These are phyloP conservation scores for Usnea hakonensis DNA, from an alignment of 495 filamentous ascomycete species.

Conservation along the genomic window DNA sequence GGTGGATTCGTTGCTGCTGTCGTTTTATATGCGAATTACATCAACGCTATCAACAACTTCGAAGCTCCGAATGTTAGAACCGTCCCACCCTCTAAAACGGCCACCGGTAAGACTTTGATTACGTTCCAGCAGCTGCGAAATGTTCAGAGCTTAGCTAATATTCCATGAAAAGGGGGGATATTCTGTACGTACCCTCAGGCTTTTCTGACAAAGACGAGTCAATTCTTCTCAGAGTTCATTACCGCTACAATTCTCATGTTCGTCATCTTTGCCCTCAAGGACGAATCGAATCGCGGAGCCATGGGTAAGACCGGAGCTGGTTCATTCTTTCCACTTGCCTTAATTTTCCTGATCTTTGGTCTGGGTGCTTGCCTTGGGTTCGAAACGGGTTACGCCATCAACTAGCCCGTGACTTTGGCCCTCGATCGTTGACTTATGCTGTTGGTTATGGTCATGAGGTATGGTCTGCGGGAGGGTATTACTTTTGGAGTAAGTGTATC, in stretches of 20 bases:
- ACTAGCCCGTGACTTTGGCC: slow-evolving; percentile 62
- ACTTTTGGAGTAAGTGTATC: slow-evolving; percentile 48
- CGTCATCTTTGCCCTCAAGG: slow-evolving; percentile 58
- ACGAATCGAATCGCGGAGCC: slow-evolving; percentile 44
- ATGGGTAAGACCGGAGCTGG: slow-evolving; percentile 35
- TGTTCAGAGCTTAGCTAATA: background rate
- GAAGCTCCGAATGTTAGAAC: slow-evolving; percentile 49
- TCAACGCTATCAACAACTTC: slow-evolving; percentile 43
- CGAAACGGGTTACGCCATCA: slow-evolving; percentile 64
- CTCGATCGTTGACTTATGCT: slow-evolving; percentile 52
- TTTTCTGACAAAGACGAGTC: slow-evolving; percentile 50
- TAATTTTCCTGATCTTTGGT: slow-evolving; percentile 60
- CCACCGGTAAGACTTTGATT: slow-evolving; percentile 35
- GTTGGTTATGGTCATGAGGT: slow-evolving; percentile 58
- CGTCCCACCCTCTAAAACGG: slow-evolving; percentile 47
- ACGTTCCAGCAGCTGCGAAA: background rate
- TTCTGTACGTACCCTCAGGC: slow-evolving; percentile 59
- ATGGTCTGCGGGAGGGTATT: slow-evolving; percentile 54
- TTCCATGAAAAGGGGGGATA: slow-evolving; percentile 37
- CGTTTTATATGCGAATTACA: slow-evolving; percentile 52
- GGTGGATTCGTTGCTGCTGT: slow-evolving; percentile 48
- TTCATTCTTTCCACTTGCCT: slow-evolving; percentile 43
- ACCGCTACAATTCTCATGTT: slow-evolving; percentile 56
- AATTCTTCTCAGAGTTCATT: slow-evolving; percentile 60
- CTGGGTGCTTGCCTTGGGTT: slow-evolving; percentile 62